Conservation (phyloP, 768 basidiomycete genomes). For the Hygrophorus pudorinus region DNA sequence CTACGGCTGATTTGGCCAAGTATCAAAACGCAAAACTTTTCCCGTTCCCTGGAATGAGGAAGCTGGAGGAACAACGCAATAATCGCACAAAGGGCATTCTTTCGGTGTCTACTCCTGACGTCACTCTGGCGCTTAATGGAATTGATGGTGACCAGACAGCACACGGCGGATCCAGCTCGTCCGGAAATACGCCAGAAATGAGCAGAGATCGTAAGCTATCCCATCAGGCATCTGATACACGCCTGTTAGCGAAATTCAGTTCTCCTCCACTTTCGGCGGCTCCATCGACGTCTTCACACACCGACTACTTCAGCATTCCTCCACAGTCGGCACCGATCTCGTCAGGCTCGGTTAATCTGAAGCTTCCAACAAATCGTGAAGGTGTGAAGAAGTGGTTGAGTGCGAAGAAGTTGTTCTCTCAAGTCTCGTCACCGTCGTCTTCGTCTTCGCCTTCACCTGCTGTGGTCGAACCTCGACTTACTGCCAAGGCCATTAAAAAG, state of each 20-base stretch:
- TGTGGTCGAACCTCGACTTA: slow-evolving; percentile 22
- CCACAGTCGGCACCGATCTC: slow-evolving; percentile 29
- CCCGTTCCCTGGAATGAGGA: slow-evolving; percentile 83
- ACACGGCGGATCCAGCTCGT: slow-evolving; percentile 31
- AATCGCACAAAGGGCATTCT: slow-evolving; percentile 41
- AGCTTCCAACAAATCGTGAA: slow-evolving; percentile 66
- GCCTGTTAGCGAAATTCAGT: slow-evolving; percentile 46
- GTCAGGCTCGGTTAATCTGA: slow-evolving; percentile 25
- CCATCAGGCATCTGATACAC: slow-evolving; percentile 63
- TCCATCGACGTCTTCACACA: slow-evolving; percentile 37
- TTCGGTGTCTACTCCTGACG: slow-evolving; percentile 36
- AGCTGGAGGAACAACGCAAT: slow-evolving; percentile 64
- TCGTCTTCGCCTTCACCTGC: slow-evolving; percentile 14
- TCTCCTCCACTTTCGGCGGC: slow-evolving; percentile 30
- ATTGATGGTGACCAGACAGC: slow-evolving; percentile 40
- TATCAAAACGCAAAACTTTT: slow-evolving; percentile 77
- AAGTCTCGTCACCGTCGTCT: slow-evolving; percentile 26
- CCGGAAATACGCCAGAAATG: slow-evolving; percentile 41
- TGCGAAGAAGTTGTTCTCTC: slow-evolving; percentile 43
- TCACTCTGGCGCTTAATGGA: slow-evolving; percentile 30
- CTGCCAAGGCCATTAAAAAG: slow-evolving; percentile 40
- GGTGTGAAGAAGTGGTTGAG: slow-evolving; percentile 77
- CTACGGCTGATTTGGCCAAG: slow-evolving; percentile 58
- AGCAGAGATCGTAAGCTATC: slow-evolving; percentile 52
- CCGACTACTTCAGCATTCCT: slow-evolving; percentile 36